These are phyloP conservation scores for Aspergillus fijiensis DNA, from an alignment of 2,329 filamentous ascomycete genomes.

Conservation along the genomic window DNA sequence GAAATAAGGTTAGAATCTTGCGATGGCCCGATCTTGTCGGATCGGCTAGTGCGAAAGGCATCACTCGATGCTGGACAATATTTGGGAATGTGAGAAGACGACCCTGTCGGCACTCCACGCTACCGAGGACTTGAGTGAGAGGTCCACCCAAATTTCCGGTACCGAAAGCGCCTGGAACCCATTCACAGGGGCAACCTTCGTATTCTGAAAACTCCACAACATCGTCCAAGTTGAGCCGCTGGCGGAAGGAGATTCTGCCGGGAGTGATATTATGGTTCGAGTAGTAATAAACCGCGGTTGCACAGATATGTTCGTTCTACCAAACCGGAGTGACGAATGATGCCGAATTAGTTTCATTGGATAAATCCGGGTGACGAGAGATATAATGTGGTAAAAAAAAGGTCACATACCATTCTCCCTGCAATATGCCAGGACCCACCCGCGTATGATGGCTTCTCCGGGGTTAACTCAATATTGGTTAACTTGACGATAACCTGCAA, in stretches of 20 bases:
- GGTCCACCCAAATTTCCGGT: conserved; percentile 1
- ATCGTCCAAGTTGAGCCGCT: conserved; percentile 21
- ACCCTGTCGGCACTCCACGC: conserved; percentile 6
- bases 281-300: conserved; percentile 66
- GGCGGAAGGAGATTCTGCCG: conserved; percentile 53
- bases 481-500: conserved; percentile 58
- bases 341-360: neutral
- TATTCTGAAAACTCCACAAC: neutral
- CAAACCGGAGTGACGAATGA: neutral
- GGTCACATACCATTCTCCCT: conserved; percentile 33
- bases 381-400: neutral
- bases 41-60: conserved; percentile 53
- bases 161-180: neutral
- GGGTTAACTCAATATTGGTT: conserved; percentile 60
- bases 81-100: conserved; percentile 15
- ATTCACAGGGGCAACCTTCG: neutral
- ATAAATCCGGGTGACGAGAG: neutral
- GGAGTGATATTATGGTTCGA: conserved; percentile 62
- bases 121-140: conserved; percentile 13
- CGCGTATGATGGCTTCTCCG: conserved; percentile 56
- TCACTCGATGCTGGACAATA: conserved; percentile 52
- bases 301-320: conserved; percentile 61
- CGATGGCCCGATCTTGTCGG: conserved; percentile 54
- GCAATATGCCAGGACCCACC: conserved; percentile 49
- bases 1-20: conserved; percentile 58